A percentile compares a stretch with the other conserved stretches of the same genome.
Evolutionary conservation across 2,329 filamentous ascomycete species (phyloP).

Genomic region (Kalmusia sp.): DNA sequence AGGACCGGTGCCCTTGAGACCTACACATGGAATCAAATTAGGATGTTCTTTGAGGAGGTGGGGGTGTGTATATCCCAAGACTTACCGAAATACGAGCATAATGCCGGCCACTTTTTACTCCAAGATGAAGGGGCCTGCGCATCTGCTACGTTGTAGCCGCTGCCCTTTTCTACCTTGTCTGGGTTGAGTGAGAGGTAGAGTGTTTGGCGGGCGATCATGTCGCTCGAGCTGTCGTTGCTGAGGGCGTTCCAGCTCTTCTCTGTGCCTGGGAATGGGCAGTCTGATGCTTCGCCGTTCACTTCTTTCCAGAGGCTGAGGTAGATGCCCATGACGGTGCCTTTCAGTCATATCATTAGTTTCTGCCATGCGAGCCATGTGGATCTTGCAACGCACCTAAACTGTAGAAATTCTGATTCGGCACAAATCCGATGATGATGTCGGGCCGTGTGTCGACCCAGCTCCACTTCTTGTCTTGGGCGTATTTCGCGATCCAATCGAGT

Average conservation of each 20-base stretch:
- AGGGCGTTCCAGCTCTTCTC: conserved; percentile 44
- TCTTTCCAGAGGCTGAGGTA: conserved; percentile 48
- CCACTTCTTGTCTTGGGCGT: conserved; percentile 46
- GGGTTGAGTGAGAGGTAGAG: conserved; percentile 51
- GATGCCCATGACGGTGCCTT: conserved; percentile 40
- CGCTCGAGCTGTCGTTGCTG: conserved; percentile 46
- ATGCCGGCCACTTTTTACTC: conserved; percentile 53
- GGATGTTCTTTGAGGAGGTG: too few species aligned
- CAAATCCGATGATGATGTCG: conserved; percentile 52
- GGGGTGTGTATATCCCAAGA: too few species aligned
- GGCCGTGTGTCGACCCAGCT: conserved; percentile 50
- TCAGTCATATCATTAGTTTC: not conserved
- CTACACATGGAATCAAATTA: too few species aligned
- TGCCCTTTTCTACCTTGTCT: conserved; percentile 38
- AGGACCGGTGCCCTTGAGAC: conserved; percentile 48
- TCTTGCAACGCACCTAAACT: conserved; percentile 26
- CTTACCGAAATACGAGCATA: conserved; percentile 52
- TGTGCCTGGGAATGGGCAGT: conserved; percentile 50
- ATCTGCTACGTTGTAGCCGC: conserved; percentile 53
- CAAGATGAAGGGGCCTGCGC: conserved; percentile 47
- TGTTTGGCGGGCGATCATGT: conserved; percentile 52
- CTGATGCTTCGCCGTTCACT: conserved; percentile 46
- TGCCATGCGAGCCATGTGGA: too few species aligned
- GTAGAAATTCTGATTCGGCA: conserved; percentile 51
- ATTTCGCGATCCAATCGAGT: conserved; percentile 46